Conservation (phyloP, 2,329 filamentous ascomycete species). For the Atkinsonella hypoxylon region DNA sequence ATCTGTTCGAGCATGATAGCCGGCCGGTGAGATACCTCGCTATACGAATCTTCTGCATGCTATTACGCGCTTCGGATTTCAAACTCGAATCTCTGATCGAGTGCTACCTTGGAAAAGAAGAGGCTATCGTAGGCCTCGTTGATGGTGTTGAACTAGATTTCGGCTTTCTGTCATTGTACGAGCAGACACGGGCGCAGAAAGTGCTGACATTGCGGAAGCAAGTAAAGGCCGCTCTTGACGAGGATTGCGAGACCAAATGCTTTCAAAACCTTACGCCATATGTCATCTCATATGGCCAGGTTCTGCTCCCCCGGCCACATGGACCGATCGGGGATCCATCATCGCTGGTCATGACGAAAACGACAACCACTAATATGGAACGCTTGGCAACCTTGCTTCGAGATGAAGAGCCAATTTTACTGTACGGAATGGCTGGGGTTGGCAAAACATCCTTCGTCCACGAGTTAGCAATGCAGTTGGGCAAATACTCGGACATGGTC, state of each 20-base stretch:
- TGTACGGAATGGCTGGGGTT: constrained; percentile 72
- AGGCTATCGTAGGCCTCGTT: constrained; percentile 55
- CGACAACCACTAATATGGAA: constrained; percentile 60
- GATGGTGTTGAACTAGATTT: constrained; percentile 72
- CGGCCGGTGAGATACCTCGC: constrained; percentile 65
- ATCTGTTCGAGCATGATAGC: constrained; percentile 50
- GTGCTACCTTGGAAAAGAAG: constrained; percentile 48
- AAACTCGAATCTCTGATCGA: constrained; percentile 62
- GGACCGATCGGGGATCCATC: constrained; percentile 34
- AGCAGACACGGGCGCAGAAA: constrained; percentile 40
- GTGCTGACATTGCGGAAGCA: constrained; percentile 30
- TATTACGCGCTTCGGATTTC: constrained; percentile 68
- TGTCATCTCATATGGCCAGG: constrained; percentile 52
- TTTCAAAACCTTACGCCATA: constrained; percentile 42
- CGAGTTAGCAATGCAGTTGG: constrained; percentile 68
- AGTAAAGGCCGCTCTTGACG: constrained; percentile 15
- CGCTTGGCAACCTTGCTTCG: constrained; percentile 57
- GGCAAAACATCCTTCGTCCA: constrained; percentile 84
- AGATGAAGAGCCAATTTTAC: constrained; percentile 57
- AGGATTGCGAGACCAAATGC: constrained; percentile 7
- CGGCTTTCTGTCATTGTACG: constrained; percentile 52
- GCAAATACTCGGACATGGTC: constrained; percentile 71
- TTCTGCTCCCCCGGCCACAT: constrained; percentile 54
- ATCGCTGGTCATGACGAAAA: constrained; percentile 55
- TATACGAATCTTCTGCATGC: constrained; percentile 66